Conservation (phyloP, 495 filamentous ascomycete genomes). For the Xylaria curta region DNA sequence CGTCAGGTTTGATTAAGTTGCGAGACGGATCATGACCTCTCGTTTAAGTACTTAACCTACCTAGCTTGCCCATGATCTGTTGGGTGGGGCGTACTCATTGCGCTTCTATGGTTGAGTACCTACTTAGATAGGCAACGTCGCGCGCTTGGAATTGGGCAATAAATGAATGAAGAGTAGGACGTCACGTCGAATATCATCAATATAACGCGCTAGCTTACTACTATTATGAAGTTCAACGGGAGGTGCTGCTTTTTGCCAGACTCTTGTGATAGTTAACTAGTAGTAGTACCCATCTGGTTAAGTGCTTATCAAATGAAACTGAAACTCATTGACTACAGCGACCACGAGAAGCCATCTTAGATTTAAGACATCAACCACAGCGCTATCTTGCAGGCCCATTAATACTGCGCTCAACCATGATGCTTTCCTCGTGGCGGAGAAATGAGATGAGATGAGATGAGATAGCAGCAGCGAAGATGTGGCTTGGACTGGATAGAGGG, state of each 20-base stretch:
- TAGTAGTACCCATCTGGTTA: too few relatives aligned
- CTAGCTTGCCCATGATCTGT: background rate
- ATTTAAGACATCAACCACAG: background rate
- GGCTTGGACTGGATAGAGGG: too few relatives aligned
- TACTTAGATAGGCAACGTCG: background rate
- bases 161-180: background rate
- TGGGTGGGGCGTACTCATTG: background rate
- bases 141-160: background rate
- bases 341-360: background rate
- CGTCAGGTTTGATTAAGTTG: slow-evolving; percentile 23
- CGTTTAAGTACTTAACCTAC: background rate
- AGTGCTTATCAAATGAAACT: background rate
- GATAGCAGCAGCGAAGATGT: too few relatives aligned
- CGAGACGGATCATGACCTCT: background rate
- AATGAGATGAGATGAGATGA: too few relatives aligned
- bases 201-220: background rate
- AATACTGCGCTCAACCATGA: too few relatives aligned
- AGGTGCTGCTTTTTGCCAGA: background rate
- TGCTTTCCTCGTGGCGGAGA: too few relatives aligned
- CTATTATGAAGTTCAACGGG: background rate
- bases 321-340: background rate
- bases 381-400: too few relatives aligned
- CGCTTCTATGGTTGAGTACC: background rate
- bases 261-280: too few relatives aligned
- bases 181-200: background rate